Evolutionary conservation across 2,329 filamentous ascomycete genomes (phyloP), one percentile per base, ranked within the genome.

Genomic region (Colletotrichum gloeosporioides): DNA sequence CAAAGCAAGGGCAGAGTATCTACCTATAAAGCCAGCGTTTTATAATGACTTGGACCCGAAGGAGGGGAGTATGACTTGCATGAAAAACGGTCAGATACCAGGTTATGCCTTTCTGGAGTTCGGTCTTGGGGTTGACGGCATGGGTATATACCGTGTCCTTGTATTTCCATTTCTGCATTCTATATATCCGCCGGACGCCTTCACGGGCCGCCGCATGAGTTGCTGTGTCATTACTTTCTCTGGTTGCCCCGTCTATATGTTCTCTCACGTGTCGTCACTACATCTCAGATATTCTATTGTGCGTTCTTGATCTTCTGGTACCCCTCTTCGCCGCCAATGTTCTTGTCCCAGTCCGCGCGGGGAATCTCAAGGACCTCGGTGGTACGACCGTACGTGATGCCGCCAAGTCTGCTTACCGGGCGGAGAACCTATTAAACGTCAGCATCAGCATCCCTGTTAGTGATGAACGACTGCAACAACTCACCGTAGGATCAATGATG

Each of bases 381-480:
- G 1, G 90, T 87, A 59, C 96, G 90, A 1, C 90, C 94, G 83
- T 98, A 99, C 0, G 94, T 94, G 80, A 98, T 98, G 3, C 96
- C 96, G 31, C 96, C 96, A 29, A 98, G 81, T 49, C 96, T 91
- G 78, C 92, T 92, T 18, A 98, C 89, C 0, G 96, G 95, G 77
- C 91, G 91, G 72, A 98, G 85, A 10, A 98, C 89, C 86, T 93
- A 22, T 64, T 4, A 49, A 10, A 27, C 22, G 31, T 62, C 29
- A 62, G 59, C 59, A 34, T 18, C 53, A 25, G 22, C 31, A 34
- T 13, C 31, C 10, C 4, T 29, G 2, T 32, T 13, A 9, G 27
- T 12, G 16, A 25, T 62, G 44, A n/a, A 22, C 18, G 9, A 10
- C 10, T 18, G 1, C 31, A 7, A 22, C 4, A 55, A 86, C 90